Percentiles rank a stretch among this genome's conserved stretches.
phyloP scores from a whole-genome alignment of 1,284 basidiomycete species.

The Golubevia sp. region DNA sequence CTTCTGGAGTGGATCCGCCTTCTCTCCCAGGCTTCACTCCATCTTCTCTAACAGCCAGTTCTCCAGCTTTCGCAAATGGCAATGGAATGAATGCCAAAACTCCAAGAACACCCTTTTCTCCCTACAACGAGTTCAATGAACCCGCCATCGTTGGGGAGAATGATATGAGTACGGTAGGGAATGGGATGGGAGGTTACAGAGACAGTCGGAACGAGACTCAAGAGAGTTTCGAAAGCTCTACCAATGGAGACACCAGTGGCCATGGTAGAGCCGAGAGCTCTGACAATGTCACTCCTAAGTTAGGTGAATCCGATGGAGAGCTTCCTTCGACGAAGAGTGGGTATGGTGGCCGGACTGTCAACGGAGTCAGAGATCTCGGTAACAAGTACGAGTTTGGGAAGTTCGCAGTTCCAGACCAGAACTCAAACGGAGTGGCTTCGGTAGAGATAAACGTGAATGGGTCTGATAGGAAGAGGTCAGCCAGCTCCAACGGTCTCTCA shows the following conservation, averaged over 20 bases:
- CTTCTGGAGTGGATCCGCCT: conserved; percentile 25
- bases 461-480: too few relatives aligned
- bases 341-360: neutral
- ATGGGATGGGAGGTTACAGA: too few relatives aligned
- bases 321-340: neutral
- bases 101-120: conserved; percentile 43
- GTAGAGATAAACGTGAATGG: too few relatives aligned
- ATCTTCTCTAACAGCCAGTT: conserved; percentile 41
- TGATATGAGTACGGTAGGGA: too few relatives aligned
- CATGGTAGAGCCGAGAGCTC: neutral
- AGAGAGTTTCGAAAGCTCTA: neutral
- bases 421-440: neutral
- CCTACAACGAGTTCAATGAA: conserved; percentile 21
- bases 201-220: too few relatives aligned
- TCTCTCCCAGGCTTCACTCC: conserved; percentile 50
- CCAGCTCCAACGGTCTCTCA: too few relatives aligned
- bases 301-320: conserved; percentile 1
- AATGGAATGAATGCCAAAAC: conserved; percentile 31
- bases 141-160: too few relatives aligned
- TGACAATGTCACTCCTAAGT: neutral
- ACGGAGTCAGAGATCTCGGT: conserved; percentile 1
- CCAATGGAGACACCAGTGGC: neutral
- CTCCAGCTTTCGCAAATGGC: conserved; percentile 26
- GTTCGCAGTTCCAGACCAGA: conserved; percentile 9
- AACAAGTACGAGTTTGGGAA: conserved; percentile 19